These are phyloP conservation scores for Dentiscutata heterogama DNA, from an alignment of 371 early-diverging fungal genomes.

Conservation along the genomic window DNA sequence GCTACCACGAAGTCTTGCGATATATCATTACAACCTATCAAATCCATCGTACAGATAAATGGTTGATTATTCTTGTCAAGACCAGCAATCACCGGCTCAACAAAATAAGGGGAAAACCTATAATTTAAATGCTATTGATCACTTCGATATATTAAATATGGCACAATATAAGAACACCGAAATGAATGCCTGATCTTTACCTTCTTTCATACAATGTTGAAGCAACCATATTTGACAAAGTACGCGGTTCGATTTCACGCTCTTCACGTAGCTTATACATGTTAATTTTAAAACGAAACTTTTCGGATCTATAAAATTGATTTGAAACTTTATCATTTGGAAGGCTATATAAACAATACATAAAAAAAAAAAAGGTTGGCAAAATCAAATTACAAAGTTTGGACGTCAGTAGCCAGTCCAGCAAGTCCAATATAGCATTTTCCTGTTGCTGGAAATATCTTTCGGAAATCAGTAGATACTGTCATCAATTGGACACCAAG, in stretches of 20 bases:
- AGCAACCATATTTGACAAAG: conserved; percentile 96
- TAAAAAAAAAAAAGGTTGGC: neutral
- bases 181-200: conserved; percentile 54
- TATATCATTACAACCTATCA: conserved; percentile 97
- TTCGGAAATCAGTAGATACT: conserved; percentile 92
- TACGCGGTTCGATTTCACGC: conserved; percentile 96
- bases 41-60: conserved; percentile 97
- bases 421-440: conserved; percentile 93
- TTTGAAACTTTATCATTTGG: neutral
- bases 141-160: conserved; percentile 6
- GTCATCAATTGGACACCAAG: conserved; percentile 96
- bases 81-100: conserved; percentile 97
- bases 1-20: conserved; percentile 97
- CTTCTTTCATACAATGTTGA: conserved; percentile 97
- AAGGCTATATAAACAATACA: neutral
- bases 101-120: conserved; percentile 98
- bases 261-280: conserved; percentile 98
- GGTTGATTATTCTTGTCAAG: conserved; percentile 92
- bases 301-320: conserved; percentile 72
- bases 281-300: conserved; percentile 95
- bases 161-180: neutral
- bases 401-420: conserved; percentile 98
- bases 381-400: conserved; percentile 82
- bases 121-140: conserved; percentile 19
- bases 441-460: conserved; percentile 92